Base-by-base conservation (phyloP, 2,329 filamentous ascomycete genomes). In the Ilyonectria robusta region DNA sequence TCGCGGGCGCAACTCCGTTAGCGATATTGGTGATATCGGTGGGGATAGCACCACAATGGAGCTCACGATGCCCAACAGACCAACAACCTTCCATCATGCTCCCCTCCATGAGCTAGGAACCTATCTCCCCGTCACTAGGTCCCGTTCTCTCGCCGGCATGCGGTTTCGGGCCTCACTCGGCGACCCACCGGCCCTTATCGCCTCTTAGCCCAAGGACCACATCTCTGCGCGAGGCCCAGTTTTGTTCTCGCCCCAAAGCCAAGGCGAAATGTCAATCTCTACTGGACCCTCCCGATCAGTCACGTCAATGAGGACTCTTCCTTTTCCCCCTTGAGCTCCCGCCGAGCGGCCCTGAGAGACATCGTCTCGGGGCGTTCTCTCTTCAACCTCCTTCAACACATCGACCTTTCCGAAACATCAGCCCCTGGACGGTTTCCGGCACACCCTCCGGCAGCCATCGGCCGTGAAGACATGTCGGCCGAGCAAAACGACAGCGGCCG, bases 181-280 rank as follows among this genome's bases (percentile, higher is more conserved):
- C 73, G 76, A 75, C 73, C 75, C 76, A 77, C 75, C 67, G 63
- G 47, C 48, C 68, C 75, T 76, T 76, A 76, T 76, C 75, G 72
- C 62, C 62, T 44, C 58, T 51, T 59, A 50, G 59, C 59, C 67
- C 65, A 50, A 56, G 58, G 59, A 66, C 68, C 66, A 66, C 65
- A 67, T 51, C 67, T 42, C 53, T 56, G 66, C 51, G 31, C 33
- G 50, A 72, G 74, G 66, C 73, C 74, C 72, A 76, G 70, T 76
- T 76, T 76, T 76, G 69, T 73, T 68, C 68, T 69, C 71, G 70
- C 68, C 68, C 67, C 72, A 69, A 59, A 48, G 53, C 58, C 65
- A 69, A 57, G 59, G 58, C 61, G 60, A 66, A 65, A 63, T 55
- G 65, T 68, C 59, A 65, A 73, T 70, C 71, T 64, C 66, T 21